A percentile compares a stretch with the other conserved stretches of the same genome.
Evolutionary conservation across 371 early-diverging fungal genomes (phyloP).

Genomic region (Fennellomyces sp.): DNA sequence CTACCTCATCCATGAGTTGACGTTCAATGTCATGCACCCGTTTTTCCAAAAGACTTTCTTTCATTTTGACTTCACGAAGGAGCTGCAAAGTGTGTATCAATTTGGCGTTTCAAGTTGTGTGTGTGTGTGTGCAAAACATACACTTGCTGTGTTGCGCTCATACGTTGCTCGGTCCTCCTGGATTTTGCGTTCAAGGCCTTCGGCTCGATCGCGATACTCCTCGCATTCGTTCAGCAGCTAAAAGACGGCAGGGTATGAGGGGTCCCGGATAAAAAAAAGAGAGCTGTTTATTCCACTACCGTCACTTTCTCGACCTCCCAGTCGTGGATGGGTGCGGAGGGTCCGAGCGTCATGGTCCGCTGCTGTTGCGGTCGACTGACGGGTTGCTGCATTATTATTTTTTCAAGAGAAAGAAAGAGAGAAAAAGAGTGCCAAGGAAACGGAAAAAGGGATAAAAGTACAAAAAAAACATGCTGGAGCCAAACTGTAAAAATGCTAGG

Average conservation of each 20-base stretch:
- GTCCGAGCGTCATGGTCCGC: slow-evolving; percentile 13
- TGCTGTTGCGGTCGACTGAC: slow-evolving; percentile 11
- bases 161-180: slow-evolving; percentile 26
- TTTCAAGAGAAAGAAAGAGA: neutral
- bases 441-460: neutral
- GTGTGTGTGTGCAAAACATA: slow-evolving; percentile 12
- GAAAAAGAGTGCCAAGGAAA: slow-evolving; percentile 7
- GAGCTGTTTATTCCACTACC: slow-evolving; percentile 8
- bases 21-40: slow-evolving; percentile 23
- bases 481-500: neutral
- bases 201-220: slow-evolving; percentile 22
- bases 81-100: slow-evolving; percentile 18
- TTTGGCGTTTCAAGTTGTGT: neutral
- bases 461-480: neutral
- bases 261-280: neutral
- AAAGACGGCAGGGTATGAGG: no score
- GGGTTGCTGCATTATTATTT: slow-evolving; percentile 1
- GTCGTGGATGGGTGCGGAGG: slow-evolving; percentile 23
- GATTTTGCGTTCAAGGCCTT: slow-evolving; percentile 9
- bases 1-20: slow-evolving; percentile 22
- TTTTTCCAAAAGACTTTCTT: slow-evolving; percentile 29
- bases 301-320: slow-evolving; percentile 35
- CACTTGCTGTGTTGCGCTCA: slow-evolving; percentile 32
- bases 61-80: slow-evolving; percentile 30
- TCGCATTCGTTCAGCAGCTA: neutral